Conservation (phyloP, 2,329 filamentous ascomycete species). For the Cytospora piceicola region DNA sequence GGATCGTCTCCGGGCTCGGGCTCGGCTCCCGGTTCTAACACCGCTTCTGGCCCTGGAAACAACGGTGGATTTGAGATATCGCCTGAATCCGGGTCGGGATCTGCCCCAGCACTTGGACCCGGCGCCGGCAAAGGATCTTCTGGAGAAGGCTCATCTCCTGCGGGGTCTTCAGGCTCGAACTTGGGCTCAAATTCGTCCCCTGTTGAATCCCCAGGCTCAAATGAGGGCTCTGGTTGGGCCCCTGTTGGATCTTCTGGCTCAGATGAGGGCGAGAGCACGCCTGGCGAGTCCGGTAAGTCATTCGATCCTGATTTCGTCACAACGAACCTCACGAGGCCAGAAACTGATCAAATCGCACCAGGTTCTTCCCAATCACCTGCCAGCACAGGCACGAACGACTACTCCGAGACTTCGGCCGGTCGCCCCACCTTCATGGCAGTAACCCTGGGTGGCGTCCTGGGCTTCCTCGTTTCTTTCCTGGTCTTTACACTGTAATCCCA, state of each 20-base stretch:
- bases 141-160: neutral
- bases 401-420: constrained; percentile 9
- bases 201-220: neutral
- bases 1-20: neutral
- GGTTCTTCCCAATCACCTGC: neutral
- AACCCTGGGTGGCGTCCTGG: constrained; percentile 11
- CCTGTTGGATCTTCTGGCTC: neutral
- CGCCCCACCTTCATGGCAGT: constrained; percentile 12
- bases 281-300: neutral
- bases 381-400: neutral
- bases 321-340: neutral
- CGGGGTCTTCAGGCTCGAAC: neutral
- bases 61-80: neutral
- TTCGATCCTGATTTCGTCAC: neutral
- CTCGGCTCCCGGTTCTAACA: neutral
- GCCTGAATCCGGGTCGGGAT: neutral
- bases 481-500: neutral
- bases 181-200: neutral
- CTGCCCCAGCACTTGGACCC: neutral
- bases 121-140: neutral
- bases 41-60: neutral
- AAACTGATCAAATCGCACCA: neutral
- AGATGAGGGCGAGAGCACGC: neutral
- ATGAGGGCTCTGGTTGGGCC: neutral
- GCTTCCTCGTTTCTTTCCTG: constrained; percentile 17